Evolutionary conservation across 345 rosid species (phyloP), one percentile per base, ranked within the genome.

Genomic region (Salix brachista): DNA sequence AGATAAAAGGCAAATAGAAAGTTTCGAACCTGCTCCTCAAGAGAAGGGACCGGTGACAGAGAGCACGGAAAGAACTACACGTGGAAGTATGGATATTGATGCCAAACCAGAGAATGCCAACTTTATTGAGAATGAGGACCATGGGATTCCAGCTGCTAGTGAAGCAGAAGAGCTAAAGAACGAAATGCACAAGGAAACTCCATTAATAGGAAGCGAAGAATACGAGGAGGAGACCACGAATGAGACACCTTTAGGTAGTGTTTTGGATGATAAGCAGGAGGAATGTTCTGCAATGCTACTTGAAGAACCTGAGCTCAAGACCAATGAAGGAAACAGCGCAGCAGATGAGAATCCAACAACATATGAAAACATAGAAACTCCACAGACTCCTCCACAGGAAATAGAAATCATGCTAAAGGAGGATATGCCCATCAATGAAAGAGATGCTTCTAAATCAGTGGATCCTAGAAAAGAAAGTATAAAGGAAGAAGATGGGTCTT

Each of bases 1-100:
- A 85, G 82, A 52, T 19, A 65, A 65, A 67, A 67, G 48, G 65
- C 34, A 78, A 42, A 75, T 69, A 37, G 75, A 75, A 76, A 74
- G 79, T 67, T 54, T 61, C 32, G 74, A 13, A 78, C 56, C 48
- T 64, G 39, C 75, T 52, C 48, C 67, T 44, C 79, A 77, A 66
- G 84, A 77, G 68, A 70, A 65, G 41, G 71, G 68, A 65, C 30
- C 50, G 14, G 41, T 30, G 58, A 64, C 7, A 34, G 68, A n/a
- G 16, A 80, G 50, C 69, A 75, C 56, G 42, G 39, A 82, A 67
- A 62, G 28, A 44, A 48, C 14, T 37, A 23, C 34, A n/a, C 2
- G 65, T 16, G 70, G 52, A 41, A 67, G 14, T 39, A 41, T 28
- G 30, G 80, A 77, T 18, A 56, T 26, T 67, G 42, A 70, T 67